A percentile compares a stretch with the other conserved stretches of the same genome.
Conservation (phyloP, 1,139 yeast species). For the Kodamaea sp. region DNA sequence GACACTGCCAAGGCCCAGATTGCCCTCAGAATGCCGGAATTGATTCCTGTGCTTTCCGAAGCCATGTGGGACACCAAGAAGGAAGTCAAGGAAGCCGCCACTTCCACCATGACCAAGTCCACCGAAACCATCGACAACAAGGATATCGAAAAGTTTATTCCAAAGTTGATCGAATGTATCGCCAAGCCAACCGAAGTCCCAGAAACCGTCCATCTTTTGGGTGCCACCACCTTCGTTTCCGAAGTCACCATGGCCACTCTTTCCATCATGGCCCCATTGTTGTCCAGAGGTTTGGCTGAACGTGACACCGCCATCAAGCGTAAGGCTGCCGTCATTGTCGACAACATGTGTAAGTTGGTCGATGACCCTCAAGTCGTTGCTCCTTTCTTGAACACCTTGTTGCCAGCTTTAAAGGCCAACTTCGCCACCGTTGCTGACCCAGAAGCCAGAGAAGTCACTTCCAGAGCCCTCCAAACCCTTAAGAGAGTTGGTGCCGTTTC, state of each 20-base stretch:
- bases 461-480: conserved; percentile 94
- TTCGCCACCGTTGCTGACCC: conserved; percentile 98
- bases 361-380: conserved; percentile 99
- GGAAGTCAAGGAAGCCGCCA: conserved; percentile 96
- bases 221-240: conserved; percentile 99
- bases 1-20: conserved; percentile 94
- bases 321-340: conserved; percentile 98
- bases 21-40: conserved; percentile 99
- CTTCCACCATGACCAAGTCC: conserved; percentile 91
- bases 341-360: conserved; percentile 99
- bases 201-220: conserved; percentile 97
- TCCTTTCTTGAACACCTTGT: conserved; percentile 93
- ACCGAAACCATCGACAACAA: conserved; percentile 98
- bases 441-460: conserved; percentile 98
- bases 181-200: conserved; percentile 97
- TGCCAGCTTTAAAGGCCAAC: conserved; percentile 95
- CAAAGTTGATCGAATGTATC: conserved; percentile 94
- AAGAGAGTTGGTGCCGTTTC: conserved; percentile 98
- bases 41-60: conserved; percentile 96
- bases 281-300: conserved; percentile 99
- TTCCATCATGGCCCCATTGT: conserved; percentile 98
- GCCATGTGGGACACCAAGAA: conserved; percentile 99
- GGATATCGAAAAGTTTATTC: conserved; percentile 99
- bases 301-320: conserved; percentile 99
- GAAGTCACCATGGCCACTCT: conserved; percentile 99